These are phyloP conservation scores for Serendipita indica DNA, from an alignment of 768 basidiomycete genomes.

Conservation along the genomic window DNA sequence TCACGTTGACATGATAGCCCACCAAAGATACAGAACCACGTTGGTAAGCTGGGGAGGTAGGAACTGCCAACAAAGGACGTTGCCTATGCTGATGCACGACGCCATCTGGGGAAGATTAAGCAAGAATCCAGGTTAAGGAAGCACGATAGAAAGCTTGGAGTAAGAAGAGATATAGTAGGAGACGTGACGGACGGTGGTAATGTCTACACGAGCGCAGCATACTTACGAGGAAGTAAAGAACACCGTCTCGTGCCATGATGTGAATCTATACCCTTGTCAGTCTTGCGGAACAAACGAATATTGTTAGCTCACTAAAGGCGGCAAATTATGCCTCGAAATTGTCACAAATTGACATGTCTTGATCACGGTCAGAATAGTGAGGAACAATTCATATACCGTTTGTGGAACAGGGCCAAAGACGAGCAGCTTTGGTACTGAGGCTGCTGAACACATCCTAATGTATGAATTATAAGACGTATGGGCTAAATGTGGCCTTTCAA, in stretches of 20 bases:
- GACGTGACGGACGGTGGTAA: no score
- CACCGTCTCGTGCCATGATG: neutral
- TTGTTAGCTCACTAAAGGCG: no score
- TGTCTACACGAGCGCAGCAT: no score
- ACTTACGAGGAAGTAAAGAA: neutral
- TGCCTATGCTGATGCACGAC: no score
- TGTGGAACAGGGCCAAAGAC: neutral
- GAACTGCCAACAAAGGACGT: neutral
- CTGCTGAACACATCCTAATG: neutral
- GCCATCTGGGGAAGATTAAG: no score
- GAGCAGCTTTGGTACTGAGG: neutral
- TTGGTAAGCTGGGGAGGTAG: neutral
- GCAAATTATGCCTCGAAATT: no score
- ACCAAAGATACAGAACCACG: neutral
- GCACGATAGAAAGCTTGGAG: neutral
- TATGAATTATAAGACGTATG: neutral
- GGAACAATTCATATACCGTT: neutral
- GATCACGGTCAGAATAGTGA: neutral
- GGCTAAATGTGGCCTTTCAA: neutral
- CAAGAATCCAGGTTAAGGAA: no score
- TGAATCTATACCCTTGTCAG: no score
- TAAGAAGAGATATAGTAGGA: neutral
- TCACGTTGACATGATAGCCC: neutral
- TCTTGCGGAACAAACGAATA: no score
- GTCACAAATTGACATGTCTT: neutral